Evolutionary conservation across 2,329 filamentous ascomycete species (phyloP).

Genomic region (Aureobasidium sp.): DNA sequence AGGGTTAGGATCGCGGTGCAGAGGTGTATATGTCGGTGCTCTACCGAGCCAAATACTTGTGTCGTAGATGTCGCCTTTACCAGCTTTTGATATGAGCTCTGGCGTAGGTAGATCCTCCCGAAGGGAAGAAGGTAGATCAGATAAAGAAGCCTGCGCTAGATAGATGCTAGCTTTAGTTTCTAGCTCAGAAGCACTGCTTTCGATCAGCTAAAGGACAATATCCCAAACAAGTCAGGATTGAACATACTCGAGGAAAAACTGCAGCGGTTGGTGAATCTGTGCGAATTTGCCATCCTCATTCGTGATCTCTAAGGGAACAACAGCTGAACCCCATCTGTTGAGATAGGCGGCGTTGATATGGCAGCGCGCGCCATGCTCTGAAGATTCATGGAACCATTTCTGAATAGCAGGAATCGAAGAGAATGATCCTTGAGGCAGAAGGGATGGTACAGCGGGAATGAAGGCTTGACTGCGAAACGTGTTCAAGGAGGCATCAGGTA

Average conservation of each 20-base stretch:
- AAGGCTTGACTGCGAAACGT: constrained; percentile 49
- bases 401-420: constrained; percentile 42
- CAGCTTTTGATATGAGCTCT: constrained; percentile 50
- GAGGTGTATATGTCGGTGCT: constrained; percentile 78
- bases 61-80: constrained; percentile 77
- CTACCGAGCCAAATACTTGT: constrained; percentile 83
- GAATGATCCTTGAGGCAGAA: constrained; percentile 40
- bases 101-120: constrained; percentile 61
- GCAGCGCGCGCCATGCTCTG: constrained; percentile 17
- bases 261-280: constrained; percentile 53
- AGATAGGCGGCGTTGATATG: constrained; percentile 37
- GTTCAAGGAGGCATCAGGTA: constrained; percentile 22
- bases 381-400: constrained; percentile 48
- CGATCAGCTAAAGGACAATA: background rate
- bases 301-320: constrained; percentile 54
- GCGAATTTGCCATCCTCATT: constrained; percentile 38
- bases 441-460: constrained; percentile 42
- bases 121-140: constrained; percentile 56
- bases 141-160: constrained; percentile 71
- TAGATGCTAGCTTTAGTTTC: constrained; percentile 51
- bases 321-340: constrained; percentile 36
- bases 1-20: constrained; percentile 89
- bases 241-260: constrained; percentile 53
- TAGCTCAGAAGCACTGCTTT: background rate
- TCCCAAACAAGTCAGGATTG: fast-evolving